Base-by-base conservation (phyloP, 768 basidiomycete species). In the Cyclocybe aegerita region DNA sequence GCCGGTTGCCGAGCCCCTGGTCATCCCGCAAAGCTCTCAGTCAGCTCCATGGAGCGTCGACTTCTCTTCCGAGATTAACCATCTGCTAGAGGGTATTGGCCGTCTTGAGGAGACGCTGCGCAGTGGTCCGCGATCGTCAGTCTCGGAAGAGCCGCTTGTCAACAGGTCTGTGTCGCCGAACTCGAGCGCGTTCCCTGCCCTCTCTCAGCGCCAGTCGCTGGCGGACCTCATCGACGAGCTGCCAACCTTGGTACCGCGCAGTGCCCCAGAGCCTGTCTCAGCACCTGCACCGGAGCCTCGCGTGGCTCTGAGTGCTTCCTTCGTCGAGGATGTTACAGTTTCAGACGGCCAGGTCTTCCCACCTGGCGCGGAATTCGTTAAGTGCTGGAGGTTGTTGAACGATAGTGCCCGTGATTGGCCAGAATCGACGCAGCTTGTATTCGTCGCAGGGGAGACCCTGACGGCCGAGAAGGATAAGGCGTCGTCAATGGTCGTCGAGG, bases 331-430 rank as follows among this genome's bases (percentile, higher is more conserved):
- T 61, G 74, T 83, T 36, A 91, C 88, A 32, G 84, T 90, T 43
- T 72, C 79, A 4, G 85, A 88, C 57, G 90, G 90, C 0, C 88
- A 90, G 58, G 67, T 74, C 16, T 87, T 93, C 62, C 88, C 89
- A 30, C 83, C 89, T 6, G 91, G 91, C 32, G 89, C 88, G 0
- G 88, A 89, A 63, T 94, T 93, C 59, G 79, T 91, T 48, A 93
- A 93, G 68, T 82, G 82, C 15, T 94, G 91, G 91, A 73, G 76
- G 49, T 77, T 93, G 73, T 54, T 74, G 30, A 94, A 94, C 59
- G 78, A 78, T 56, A 85, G 90, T 11, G 60, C 58, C 10, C 48
- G 64, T 4, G 75, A 82, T 14, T 93, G 90, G 90, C 88, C 88
- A 0, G 74, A 78, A 23, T 67, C 70, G 9, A 90, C 90, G 0